phyloP scores from a whole-genome alignment of 345 rosid species.

The Rhodamnia rubescens region DNA sequence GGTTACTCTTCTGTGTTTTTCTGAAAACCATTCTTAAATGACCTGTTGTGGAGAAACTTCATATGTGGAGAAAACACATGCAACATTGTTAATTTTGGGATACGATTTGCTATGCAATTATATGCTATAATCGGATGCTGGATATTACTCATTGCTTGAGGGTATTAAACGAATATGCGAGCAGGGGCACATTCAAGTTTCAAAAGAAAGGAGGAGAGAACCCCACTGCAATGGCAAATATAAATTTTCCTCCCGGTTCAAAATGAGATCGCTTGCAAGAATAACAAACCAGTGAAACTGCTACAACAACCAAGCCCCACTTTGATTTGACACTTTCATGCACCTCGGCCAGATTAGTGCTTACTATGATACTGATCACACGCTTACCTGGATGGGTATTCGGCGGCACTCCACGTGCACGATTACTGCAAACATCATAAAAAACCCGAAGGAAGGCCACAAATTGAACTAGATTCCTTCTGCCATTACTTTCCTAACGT shows the following conservation, averaged over 20 bases:
- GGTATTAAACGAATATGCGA: background rate
- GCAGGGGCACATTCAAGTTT: background rate
- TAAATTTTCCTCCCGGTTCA: background rate
- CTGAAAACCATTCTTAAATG: background rate
- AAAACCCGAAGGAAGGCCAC: background rate
- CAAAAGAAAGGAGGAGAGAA: background rate
- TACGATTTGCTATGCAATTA: background rate
- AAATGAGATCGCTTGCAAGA: background rate
- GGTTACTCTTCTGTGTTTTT: no score
- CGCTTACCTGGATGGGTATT: background rate
- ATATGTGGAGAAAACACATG: background rate
- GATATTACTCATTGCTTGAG: background rate
- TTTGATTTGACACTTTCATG: accelerated
- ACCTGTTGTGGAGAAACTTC: background rate
- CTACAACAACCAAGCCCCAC: background rate
- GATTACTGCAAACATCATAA: background rate
- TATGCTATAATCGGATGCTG: background rate
- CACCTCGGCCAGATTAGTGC: background rate
- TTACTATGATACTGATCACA: background rate
- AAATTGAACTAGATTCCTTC: no score
- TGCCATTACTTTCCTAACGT: no score
- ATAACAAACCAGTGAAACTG: background rate
- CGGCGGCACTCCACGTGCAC: background rate
- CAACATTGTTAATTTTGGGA: background rate
- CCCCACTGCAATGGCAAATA: background rate